Evolutionary conservation across 1,284 basidiomycete species (phyloP).

Genomic region (Irpex sp.): DNA sequence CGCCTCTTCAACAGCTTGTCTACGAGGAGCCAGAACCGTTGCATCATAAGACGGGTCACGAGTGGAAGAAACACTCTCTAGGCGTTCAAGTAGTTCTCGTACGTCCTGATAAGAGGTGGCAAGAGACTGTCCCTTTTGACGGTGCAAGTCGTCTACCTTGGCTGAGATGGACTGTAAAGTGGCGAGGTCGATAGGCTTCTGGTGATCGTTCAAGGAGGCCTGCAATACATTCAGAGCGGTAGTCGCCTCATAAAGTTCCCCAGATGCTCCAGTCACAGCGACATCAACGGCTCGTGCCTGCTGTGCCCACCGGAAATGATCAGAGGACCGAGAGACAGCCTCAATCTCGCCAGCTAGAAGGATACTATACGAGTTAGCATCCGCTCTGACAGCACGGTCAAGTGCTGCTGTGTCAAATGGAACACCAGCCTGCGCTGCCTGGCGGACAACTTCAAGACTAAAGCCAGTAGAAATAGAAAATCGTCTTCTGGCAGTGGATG

Average conservation of each 20-base stretch:
- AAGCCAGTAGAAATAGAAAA: constrained; percentile 31
- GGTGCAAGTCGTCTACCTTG: constrained; percentile 33
- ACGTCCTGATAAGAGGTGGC: constrained; percentile 47
- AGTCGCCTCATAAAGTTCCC: constrained; percentile 36
- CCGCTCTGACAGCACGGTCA: constrained; percentile 65
- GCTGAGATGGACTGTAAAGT: constrained; percentile 33
- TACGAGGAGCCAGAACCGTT: constrained; percentile 42
- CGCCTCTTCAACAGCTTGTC: constrained; percentile 43
- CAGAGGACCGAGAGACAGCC: constrained; percentile 41
- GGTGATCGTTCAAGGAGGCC: constrained; percentile 26
- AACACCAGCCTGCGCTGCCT: constrained; percentile 33
- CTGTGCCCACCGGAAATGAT: constrained; percentile 47
- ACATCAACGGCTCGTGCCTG: constrained; percentile 53
- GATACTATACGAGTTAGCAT: constrained; percentile 68
- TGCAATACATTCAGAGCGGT: constrained; percentile 35
- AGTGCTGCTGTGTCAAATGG: constrained; percentile 60
- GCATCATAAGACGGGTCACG: constrained; percentile 40
- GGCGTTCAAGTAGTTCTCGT: constrained; percentile 45
- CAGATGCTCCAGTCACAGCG: constrained; percentile 31
- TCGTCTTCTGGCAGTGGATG: constrained; percentile 27
- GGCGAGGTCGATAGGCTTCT: constrained; percentile 24
- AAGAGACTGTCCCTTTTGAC: constrained; percentile 35
- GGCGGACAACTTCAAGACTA: constrained; percentile 30
- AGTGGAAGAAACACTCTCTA: constrained; percentile 42
- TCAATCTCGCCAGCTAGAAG: constrained; percentile 55